Percentiles rank a stretch among this genome's conserved stretches.
Conservation (phyloP, 2,329 filamentous ascomycete species). For the Neoscytalidium dimidiatum region DNA sequence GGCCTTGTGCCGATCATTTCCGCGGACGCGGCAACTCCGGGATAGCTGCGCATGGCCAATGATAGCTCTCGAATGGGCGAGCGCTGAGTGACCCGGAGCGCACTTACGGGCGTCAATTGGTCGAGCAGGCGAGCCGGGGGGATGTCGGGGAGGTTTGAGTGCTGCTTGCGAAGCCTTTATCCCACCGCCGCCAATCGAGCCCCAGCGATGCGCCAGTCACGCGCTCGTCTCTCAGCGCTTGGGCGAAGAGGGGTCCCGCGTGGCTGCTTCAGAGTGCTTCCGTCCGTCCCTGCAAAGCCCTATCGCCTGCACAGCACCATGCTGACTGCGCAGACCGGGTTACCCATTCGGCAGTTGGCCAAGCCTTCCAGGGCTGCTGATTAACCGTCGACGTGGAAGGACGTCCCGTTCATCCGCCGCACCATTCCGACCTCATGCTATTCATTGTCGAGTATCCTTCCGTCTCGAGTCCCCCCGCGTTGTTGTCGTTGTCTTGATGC, state of each 20-base stretch:
- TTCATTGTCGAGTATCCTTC: not conserved
- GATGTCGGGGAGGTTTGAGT: not conserved
- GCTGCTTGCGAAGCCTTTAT: not conserved
- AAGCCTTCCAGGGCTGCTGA: not conserved
- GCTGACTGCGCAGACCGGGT: not conserved
- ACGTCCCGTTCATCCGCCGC: not conserved
- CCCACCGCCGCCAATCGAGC: not conserved
- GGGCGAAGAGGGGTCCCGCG: not conserved
- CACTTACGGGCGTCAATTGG: not conserved
- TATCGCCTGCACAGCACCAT: not conserved
- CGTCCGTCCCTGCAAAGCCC: not conserved
- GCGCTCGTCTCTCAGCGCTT: not conserved
- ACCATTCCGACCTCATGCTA: not conserved
- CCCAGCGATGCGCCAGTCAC: not conserved
- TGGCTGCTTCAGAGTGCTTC: not conserved
- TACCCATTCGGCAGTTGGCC: not conserved
- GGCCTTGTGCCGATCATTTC: not conserved
- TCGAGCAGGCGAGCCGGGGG: not conserved
- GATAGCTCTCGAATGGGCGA: no score
- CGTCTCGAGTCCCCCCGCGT: not conserved
- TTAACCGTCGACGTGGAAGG: slow-evolving; percentile 1
- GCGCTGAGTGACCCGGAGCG: not conserved
- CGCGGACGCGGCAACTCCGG: not conserved
- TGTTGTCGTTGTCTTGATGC: not conserved
- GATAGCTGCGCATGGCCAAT: not conserved